Percentiles rank a stretch among this genome's conserved stretches.
These are phyloP conservation scores for Pseudozyma pruni DNA, from an alignment of 1,284 basidiomycete genomes.

Conservation along the genomic window DNA sequence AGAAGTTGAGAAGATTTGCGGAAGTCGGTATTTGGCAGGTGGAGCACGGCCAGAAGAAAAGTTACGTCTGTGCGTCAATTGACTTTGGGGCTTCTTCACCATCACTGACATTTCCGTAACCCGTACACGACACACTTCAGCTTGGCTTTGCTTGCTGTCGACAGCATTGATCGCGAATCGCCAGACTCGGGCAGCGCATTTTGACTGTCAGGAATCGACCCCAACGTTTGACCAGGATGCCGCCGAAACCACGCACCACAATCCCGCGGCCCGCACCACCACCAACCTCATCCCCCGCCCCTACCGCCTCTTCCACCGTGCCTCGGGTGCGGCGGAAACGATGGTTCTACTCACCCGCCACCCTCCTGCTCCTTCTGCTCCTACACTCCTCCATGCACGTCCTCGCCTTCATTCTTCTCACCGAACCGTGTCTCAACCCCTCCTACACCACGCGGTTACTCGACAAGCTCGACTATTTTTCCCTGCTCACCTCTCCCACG, in stretches of 20 bases:
- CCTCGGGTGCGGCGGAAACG: background rate
- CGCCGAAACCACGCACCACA: conserved; percentile 18
- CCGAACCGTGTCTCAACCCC: conserved; percentile 39
- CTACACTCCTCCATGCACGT: conserved; percentile 13
- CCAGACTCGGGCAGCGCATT: too few relatives aligned
- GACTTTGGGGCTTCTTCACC: too few relatives aligned
- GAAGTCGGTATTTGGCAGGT: too few relatives aligned
- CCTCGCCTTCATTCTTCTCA: conserved; percentile 24
- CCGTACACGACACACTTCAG: too few relatives aligned
- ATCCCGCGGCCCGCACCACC: background rate
- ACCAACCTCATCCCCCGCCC: background rate
- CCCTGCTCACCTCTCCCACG: background rate
- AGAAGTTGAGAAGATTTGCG: too few relatives aligned
- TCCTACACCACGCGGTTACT: background rate
- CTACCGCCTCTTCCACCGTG: background rate
- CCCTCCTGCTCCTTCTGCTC: conserved; percentile 7
- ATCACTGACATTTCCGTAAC: too few relatives aligned
- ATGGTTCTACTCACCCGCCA: conserved; percentile 8
- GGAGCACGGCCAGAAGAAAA: too few relatives aligned
- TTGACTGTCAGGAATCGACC: too few relatives aligned
- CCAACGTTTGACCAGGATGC: conserved; percentile 7
- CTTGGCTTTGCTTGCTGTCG: too few relatives aligned
- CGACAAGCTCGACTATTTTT: conserved; percentile 20
- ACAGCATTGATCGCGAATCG: too few relatives aligned
- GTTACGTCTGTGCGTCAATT: conserved; percentile 2